These are phyloP conservation scores for Candida argentea DNA, from an alignment of 805 yeast species.

Conservation along the genomic window DNA sequence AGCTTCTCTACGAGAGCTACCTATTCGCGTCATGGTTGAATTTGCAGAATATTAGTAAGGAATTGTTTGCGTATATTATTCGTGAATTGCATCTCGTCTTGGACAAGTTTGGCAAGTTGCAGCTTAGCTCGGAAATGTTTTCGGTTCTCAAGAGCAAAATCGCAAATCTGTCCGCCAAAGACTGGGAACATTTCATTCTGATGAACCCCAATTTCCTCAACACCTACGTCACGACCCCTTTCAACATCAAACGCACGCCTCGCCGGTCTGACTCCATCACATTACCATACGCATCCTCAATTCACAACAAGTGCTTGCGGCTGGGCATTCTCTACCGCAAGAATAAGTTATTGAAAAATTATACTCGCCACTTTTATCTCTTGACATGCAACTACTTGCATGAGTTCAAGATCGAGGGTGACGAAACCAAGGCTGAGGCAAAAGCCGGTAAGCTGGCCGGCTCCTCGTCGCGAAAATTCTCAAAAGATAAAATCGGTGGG, in stretches of 20 bases:
- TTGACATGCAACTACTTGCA: constrained; percentile 34
- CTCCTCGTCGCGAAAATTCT: constrained; percentile 6
- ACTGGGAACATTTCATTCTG: constrained; percentile 30
- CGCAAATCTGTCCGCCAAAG: constrained; percentile 15
- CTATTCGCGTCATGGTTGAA: constrained; percentile 32
- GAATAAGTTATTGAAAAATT: constrained; percentile 30
- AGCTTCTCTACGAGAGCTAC: constrained; percentile 30
- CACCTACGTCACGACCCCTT: constrained; percentile 9
- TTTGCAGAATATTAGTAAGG: constrained; percentile 30
- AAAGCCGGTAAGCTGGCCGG: constrained; percentile 3
- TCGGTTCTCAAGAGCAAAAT: constrained; percentile 17
- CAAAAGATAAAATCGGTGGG: constrained; percentile 28
- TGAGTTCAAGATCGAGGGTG: constrained; percentile 27
- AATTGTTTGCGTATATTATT: constrained; percentile 24
- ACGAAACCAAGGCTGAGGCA: constrained; percentile 4
- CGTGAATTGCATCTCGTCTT: constrained; percentile 24
- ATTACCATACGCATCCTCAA: constrained; percentile 25
- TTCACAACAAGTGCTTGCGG: constrained; percentile 30
- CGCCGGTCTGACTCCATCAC: constrained; percentile 13
- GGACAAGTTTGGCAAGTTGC: constrained; percentile 24
- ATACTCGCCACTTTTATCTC: constrained; percentile 25
- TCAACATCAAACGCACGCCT: constrained; percentile 10
- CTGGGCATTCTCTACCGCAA: constrained; percentile 32
- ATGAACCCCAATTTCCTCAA: constrained; percentile 20
- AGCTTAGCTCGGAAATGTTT: constrained; percentile 14